phyloP scores from a whole-genome alignment of 139 green algal species.

The Marvania coccoides region DNA sequence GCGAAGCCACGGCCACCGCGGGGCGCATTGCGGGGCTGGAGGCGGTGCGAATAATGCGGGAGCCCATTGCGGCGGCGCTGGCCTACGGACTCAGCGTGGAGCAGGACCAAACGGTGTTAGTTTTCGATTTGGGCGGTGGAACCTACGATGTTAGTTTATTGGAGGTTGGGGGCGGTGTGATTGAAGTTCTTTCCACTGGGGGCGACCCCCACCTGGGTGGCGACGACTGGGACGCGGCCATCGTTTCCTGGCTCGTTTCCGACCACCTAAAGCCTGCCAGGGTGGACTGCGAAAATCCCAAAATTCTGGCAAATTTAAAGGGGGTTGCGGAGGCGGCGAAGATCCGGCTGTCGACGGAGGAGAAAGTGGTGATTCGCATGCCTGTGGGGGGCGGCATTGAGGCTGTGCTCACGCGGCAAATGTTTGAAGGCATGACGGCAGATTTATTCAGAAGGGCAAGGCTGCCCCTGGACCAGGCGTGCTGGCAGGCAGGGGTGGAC shows the following conservation, averaged over 20 bases:
- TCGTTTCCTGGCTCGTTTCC: conserved; percentile 52
- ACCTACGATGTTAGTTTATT: conserved; percentile 85
- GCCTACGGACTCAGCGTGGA: conserved; percentile 77
- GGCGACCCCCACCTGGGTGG: conserved; percentile 77
- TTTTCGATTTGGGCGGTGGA: conserved; percentile 86
- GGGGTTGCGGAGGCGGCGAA: conserved; percentile 69
- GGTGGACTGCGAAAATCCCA: conserved; percentile 17
- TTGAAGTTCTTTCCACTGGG: conserved; percentile 81
- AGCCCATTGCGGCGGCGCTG: conserved; percentile 80
- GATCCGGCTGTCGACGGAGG: conserved; percentile 45
- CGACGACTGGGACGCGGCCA: conserved; percentile 75
- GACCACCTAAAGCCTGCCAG: conserved; percentile 43
- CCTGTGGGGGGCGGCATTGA: conserved; percentile 51
- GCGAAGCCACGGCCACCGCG: conserved; percentile 65
- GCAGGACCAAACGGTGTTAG: conserved; percentile 74
- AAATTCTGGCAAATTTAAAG: conserved; percentile 43
- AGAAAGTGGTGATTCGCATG: conserved; percentile 46
- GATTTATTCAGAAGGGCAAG: conserved; percentile 54
- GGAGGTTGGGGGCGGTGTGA: conserved; percentile 71
- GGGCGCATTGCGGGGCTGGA: conserved; percentile 72
- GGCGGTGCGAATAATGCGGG: conserved; percentile 66
- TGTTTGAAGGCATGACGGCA: conserved; percentile 53
- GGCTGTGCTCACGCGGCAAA: conserved; percentile 37
- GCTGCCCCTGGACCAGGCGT: conserved; percentile 65
- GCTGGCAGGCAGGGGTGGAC: conserved; percentile 69